Base-by-base conservation (phyloP, 805 yeast genomes). In the Candida oleophila region DNA sequence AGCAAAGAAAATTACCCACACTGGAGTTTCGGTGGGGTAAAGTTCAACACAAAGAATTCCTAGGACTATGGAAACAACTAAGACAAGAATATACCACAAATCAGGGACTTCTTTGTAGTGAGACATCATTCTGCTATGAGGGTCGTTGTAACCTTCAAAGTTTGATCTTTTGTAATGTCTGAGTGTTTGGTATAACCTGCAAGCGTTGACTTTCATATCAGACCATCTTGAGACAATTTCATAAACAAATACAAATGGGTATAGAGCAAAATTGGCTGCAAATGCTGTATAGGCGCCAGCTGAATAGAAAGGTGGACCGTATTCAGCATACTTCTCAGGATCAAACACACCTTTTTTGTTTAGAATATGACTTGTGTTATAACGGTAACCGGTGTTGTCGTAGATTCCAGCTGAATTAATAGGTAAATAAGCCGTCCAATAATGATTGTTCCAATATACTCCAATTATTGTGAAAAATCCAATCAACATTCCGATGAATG, bases 271-370 rank as follows among this genome's bases (percentile, higher is more conserved):
- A 45, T 62, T 71, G 0, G 77, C 68, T 34, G 82, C 82, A 51
- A 77, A 79, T 22, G 66, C 59, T 12, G 79, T 74, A 47, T 78
- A 56, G 54, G 75, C 74, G 2, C 77, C 83, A 4, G 85, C 83
- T 19, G 78, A 55, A 56, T 77, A 78, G 59, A 69, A 81, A 9
- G 85, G 85, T 9, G 82, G 80, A 1, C 83, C 80, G 49, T 78
- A 77, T 8, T 52, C 47, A 41, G 66, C 64, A 55, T 78, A 79
- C 51, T 71, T 71, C 4, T 50, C 56, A 9, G 54, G 45, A 53
- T 78, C 81, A 22, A 80, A 63, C 2, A 34, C 8, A 8, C 40
- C 25, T 30, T 28, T 32, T 19, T 25, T 21, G 25, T 34, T 30
- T 34, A 41, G 30, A 20, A 41, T 20, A 3, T 18, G 9, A 4